phyloP scores from a whole-genome alignment of 1,139 yeast genomes.

The Lodderomyces margitis region DNA sequence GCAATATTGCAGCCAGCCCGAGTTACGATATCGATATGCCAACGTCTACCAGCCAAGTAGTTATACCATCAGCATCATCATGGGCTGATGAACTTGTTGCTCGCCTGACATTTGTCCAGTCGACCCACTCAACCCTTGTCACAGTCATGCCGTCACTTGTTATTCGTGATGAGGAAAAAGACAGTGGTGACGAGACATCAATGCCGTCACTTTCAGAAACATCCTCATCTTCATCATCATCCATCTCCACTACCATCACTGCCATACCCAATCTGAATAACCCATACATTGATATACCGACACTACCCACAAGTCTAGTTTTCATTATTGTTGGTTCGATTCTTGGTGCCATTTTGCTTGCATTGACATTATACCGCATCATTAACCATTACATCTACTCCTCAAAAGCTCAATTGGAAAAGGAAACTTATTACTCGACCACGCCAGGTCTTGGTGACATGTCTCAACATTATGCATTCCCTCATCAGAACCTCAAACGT shows the following conservation, averaged over 20 bases:
- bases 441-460: constrained; percentile 10
- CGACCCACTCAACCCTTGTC: neutral
- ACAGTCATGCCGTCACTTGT: neutral
- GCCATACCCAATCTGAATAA: constrained; percentile 16
- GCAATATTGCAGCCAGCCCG: neutral
- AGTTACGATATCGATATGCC: neutral
- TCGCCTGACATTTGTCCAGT: neutral
- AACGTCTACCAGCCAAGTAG: neutral
- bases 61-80: constrained; percentile 1
- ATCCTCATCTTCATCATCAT: constrained; percentile 6
- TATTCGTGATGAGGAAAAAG: neutral
- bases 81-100: neutral
- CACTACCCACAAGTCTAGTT: constrained; percentile 36
- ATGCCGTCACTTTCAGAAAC: constrained; percentile 1
- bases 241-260: constrained; percentile 11
- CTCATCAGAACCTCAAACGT: constrained; percentile 4
- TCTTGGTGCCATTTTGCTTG: constrained; percentile 25
- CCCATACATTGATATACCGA: constrained; percentile 32
- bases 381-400: constrained; percentile 23
- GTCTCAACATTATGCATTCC: constrained; percentile 4
- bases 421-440: constrained; percentile 28
- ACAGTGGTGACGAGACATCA: constrained; percentile 4
- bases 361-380: constrained; percentile 23
- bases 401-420: constrained; percentile 36
- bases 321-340: constrained; percentile 44